phyloP scores from a whole-genome alignment of 2,329 filamentous ascomycete genomes.

The Nemania abortiva region DNA sequence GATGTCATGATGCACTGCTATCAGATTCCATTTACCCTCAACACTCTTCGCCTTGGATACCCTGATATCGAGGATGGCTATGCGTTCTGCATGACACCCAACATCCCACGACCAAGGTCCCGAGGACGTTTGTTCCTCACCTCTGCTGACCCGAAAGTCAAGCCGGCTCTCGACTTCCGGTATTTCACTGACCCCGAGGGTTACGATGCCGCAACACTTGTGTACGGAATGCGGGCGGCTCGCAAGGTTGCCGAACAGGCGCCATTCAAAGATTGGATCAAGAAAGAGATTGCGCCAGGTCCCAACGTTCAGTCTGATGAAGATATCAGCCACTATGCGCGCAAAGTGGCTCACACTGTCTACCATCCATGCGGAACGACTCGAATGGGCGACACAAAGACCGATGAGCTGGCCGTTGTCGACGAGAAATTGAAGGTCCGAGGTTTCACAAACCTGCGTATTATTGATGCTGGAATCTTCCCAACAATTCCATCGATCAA shows the following conservation, averaged over 20 bases:
- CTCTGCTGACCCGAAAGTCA: constrained; percentile 78
- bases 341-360: constrained; percentile 85
- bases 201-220: constrained; percentile 85
- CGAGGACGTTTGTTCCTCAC: constrained; percentile 83
- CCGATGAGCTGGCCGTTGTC: constrained; percentile 82
- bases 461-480: constrained; percentile 90
- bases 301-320: constrained; percentile 80
- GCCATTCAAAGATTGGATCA: constrained; percentile 86
- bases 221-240: constrained; percentile 81
- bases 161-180: constrained; percentile 87
- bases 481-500: constrained; percentile 89
- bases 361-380: constrained; percentile 92
- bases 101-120: constrained; percentile 85
- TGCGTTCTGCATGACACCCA: constrained; percentile 93
- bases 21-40: constrained; percentile 91
- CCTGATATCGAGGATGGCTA: constrained; percentile 73
- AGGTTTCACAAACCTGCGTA: constrained; percentile 78
- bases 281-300: constrained; percentile 83
- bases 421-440: constrained; percentile 78
- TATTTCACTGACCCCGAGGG: constrained; percentile 90
- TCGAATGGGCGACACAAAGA: constrained; percentile 83
- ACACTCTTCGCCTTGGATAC: constrained; percentile 84
- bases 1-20: constrained; percentile 98
- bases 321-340: constrained; percentile 83
- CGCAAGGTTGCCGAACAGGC: constrained; percentile 79